Percentiles rank a stretch among this genome's conserved stretches.
Evolutionary conservation across 768 basidiomycete genomes (phyloP).

Genomic region (Tephrocybe sp.): DNA sequence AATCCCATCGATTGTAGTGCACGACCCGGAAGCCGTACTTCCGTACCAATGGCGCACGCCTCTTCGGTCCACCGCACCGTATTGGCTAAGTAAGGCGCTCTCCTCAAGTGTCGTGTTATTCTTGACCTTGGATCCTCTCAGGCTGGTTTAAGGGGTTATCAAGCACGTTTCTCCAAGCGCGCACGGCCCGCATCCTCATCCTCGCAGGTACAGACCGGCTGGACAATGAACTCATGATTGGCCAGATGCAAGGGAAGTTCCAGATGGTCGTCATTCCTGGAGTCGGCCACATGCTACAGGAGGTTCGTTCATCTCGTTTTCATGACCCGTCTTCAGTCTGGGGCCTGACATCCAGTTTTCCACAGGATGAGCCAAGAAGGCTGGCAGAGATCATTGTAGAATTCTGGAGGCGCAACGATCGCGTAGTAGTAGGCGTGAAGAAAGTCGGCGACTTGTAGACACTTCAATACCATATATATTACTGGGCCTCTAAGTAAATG

Average conservation of each 20-base stretch:
- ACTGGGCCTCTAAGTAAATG: neutral
- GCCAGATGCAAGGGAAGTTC: slow-evolving; percentile 96
- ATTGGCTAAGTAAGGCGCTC: slow-evolving; percentile 74
- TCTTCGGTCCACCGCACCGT: slow-evolving; percentile 78
- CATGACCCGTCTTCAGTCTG: slow-evolving; percentile 4
- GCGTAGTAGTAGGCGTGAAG: slow-evolving; percentile 58
- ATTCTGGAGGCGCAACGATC: slow-evolving; percentile 91
- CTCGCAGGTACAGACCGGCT: slow-evolving; percentile 92
- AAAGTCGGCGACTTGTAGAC: slow-evolving; percentile 44
- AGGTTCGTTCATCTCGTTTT: slow-evolving; percentile 49
- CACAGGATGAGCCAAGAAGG: slow-evolving; percentile 80
- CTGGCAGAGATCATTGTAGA: slow-evolving; percentile 80
- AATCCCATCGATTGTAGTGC: slow-evolving; percentile 73
- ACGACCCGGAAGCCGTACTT: slow-evolving; percentile 35
- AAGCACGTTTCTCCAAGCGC: slow-evolving; percentile 68
- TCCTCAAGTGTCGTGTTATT: neutral
- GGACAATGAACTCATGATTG: slow-evolving; percentile 93
- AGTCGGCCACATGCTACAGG: slow-evolving; percentile 93
- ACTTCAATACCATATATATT: neutral
- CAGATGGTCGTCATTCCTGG: slow-evolving; percentile 85
- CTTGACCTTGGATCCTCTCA: slow-evolving; percentile 23
- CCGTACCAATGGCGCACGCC: slow-evolving; percentile 81
- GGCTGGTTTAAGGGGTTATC: slow-evolving; percentile 93
- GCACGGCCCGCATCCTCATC: slow-evolving; percentile 82
- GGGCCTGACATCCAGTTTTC: slow-evolving; percentile 2